Conservation (phyloP, 768 basidiomycete species). For the Lentinula guzmanii region DNA sequence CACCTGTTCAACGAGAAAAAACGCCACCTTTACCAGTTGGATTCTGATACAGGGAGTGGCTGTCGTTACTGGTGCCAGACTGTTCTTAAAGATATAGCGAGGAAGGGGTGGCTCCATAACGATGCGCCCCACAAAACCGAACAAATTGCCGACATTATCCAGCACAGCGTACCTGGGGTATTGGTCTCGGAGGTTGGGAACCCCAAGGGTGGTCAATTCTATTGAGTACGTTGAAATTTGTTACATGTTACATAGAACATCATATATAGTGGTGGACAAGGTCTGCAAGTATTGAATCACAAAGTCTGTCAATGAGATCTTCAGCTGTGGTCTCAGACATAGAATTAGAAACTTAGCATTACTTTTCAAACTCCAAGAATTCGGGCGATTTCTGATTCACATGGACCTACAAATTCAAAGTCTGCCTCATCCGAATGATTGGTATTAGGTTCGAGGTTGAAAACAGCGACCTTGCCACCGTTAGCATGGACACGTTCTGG, state of each 20-base stretch:
- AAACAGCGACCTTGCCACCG: conserved; percentile 22
- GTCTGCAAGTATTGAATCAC: no score
- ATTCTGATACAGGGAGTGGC: background rate
- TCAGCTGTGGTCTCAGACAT: no score
- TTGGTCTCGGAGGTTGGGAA: background rate
- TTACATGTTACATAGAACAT: no score
- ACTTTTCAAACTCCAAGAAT: conserved; percentile 13
- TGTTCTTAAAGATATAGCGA: background rate
- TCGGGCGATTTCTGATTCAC: conserved; percentile 15
- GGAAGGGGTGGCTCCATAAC: background rate
- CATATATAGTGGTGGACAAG: no score
- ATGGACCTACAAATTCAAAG: conserved; percentile 19
- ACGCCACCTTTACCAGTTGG: background rate
- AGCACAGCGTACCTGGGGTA: background rate
- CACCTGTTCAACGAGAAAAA: background rate
- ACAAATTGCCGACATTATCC: background rate
- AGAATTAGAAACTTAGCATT: background rate
- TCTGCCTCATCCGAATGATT: conserved; percentile 15
- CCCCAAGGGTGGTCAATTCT: background rate
- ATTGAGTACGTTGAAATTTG: background rate
- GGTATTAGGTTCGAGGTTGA: conserved; percentile 14
- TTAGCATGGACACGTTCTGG: conserved; percentile 6
- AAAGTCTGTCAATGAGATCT: no score
- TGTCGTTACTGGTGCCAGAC: background rate
- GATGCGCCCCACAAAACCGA: background rate